A percentile compares a stretch with the other conserved stretches of the same genome.
phyloP scores from a whole-genome alignment of 2,329 filamentous ascomycete species.

The Microcyclosporella mali region DNA sequence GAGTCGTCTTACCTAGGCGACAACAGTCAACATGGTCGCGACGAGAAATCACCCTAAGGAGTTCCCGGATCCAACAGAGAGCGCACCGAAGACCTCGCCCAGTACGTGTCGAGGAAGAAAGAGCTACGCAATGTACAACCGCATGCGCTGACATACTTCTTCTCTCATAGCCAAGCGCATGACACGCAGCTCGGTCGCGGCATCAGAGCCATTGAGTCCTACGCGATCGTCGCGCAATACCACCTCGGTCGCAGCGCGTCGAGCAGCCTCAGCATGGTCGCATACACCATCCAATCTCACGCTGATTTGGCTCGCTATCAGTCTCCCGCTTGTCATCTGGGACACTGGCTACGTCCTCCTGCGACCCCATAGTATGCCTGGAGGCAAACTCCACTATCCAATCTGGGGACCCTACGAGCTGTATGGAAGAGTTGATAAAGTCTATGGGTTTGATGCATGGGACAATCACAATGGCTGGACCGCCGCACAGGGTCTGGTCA shows the following conservation, averaged over 20 bases:
- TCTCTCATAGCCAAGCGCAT: conserved; percentile 14
- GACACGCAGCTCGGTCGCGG: conserved; percentile 14
- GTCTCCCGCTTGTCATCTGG: conserved; percentile 74
- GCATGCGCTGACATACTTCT: too few relatives aligned
- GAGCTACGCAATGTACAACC: too few relatives aligned
- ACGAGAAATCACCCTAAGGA: conserved; percentile 50
- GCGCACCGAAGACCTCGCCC: conserved; percentile 12
- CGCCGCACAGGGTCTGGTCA: conserved; percentile 64
- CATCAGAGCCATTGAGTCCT: conserved; percentile 19
- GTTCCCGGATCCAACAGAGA: conserved; percentile 29
- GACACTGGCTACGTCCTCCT: conserved; percentile 73
- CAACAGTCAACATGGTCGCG: conserved; percentile 44
- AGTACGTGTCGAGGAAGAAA: neutral
- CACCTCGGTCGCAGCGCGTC: conserved; percentile 1
- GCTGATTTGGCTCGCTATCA: conserved; percentile 66
- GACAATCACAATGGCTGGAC: conserved; percentile 67
- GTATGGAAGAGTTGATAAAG: conserved; percentile 71
- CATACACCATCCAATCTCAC: conserved; percentile 56
- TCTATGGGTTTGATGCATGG: conserved; percentile 73
- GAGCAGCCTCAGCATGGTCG: conserved; percentile 38
- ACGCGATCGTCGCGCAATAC: conserved; percentile 36
- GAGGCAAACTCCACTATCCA: conserved; percentile 64
- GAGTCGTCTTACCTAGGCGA: too few relatives aligned
- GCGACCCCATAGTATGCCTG: conserved; percentile 75
- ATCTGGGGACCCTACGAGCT: conserved; percentile 73